phyloP scores from a whole-genome alignment of 306 rosid species.

The Lotus japonicus region DNA sequence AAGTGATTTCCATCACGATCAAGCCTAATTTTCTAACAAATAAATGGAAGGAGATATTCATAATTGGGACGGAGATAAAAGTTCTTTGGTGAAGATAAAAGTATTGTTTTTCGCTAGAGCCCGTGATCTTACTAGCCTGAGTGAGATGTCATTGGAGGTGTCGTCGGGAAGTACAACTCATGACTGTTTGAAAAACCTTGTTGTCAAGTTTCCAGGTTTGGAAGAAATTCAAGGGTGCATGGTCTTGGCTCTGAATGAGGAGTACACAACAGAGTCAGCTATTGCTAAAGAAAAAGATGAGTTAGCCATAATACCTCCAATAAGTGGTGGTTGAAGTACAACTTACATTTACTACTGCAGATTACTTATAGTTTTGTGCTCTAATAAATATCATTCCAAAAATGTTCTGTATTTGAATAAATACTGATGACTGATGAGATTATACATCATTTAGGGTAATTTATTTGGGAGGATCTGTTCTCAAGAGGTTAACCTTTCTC shows the following conservation, averaged over 20 bases:
- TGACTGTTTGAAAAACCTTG: conserved; percentile 64
- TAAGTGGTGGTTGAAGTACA: conserved; percentile 71
- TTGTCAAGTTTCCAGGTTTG: conserved; percentile 57
- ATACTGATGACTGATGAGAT: neutral
- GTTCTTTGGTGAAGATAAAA: conserved; percentile 46
- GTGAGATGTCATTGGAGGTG: conserved; percentile 58
- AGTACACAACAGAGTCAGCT: conserved; percentile 51
- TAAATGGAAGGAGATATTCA: conserved; percentile 8
- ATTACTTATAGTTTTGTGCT: neutral
- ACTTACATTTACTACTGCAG: neutral
- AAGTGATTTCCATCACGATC: no score
- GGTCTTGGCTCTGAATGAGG: conserved; percentile 82
- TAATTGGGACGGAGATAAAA: conserved; percentile 10
- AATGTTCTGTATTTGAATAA: neutral
- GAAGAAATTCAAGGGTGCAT: conserved; percentile 70
- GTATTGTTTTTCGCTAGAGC: conserved; percentile 86
- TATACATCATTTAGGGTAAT: neutral
- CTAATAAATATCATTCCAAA: neutral
- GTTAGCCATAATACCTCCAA: conserved; percentile 83
- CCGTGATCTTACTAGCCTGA: conserved; percentile 67
- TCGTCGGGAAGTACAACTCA: conserved; percentile 59
- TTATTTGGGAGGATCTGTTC: neutral
- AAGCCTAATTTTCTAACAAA: no score
- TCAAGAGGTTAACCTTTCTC: neutral
- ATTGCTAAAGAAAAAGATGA: conserved; percentile 66